Percentiles rank a stretch among this genome's conserved stretches.
phyloP scores from a whole-genome alignment of 768 basidiomycete species.

The Hypsizygus marmoreus region DNA sequence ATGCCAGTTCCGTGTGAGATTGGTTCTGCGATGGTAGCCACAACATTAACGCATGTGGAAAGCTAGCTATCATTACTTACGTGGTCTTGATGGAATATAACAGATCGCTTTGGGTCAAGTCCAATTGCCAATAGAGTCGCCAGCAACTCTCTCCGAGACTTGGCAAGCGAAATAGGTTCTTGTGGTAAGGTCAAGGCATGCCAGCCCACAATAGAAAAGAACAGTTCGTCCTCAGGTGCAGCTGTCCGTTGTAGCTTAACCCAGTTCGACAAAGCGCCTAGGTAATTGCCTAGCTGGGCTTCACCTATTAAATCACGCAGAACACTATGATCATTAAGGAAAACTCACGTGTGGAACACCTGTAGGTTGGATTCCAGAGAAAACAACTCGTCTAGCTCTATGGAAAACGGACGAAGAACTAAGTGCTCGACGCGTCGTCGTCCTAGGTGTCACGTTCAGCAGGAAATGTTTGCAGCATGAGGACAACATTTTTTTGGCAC shows the following conservation, averaged over 20 bases:
- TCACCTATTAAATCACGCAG: slow-evolving; percentile 7
- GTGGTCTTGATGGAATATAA: slow-evolving; percentile 88
- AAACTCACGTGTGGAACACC: slow-evolving; percentile 81
- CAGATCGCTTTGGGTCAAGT: slow-evolving; percentile 71
- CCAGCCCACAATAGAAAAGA: slow-evolving; percentile 92
- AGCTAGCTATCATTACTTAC: too few species aligned
- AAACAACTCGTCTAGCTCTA: slow-evolving; percentile 46
- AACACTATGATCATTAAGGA: not conserved
- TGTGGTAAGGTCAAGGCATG: slow-evolving; percentile 94
- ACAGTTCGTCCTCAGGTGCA: slow-evolving; percentile 56
- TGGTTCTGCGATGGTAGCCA: too few species aligned
- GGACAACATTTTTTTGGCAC: slow-evolving; percentile 23
- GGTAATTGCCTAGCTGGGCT: slow-evolving; percentile 87
- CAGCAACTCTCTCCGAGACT: slow-evolving; percentile 73
- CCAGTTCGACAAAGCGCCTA: slow-evolving; percentile 92
- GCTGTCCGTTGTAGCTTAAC: slow-evolving; percentile 72
- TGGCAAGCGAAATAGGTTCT: slow-evolving; percentile 62
- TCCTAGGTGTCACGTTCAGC: slow-evolving; percentile 15
- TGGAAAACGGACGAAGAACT: slow-evolving; percentile 9
- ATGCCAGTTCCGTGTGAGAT: slow-evolving; percentile 83
- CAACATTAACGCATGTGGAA: too few species aligned
- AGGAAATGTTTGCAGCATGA: slow-evolving; percentile 16
- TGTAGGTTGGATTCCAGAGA: slow-evolving; percentile 94
- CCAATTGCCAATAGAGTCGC: slow-evolving; percentile 85
- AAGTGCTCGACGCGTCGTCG: slow-evolving; percentile 20